These are phyloP conservation scores for Volvox carteri DNA, from an alignment of 163 green algal species.

Conservation along the genomic window DNA sequence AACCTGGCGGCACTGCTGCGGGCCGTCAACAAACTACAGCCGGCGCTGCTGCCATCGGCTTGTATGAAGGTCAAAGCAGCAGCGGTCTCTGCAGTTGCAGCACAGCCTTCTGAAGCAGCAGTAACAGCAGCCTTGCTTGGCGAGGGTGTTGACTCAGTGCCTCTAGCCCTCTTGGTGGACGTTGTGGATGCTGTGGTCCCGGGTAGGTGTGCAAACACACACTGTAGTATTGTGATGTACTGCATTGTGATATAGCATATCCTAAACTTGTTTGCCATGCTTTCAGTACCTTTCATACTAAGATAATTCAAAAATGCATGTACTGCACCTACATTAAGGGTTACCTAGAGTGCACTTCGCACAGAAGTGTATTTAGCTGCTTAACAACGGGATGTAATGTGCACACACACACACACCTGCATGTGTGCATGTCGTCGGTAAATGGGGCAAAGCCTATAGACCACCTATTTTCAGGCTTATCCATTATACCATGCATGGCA, in stretches of 20 bases:
- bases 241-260: background rate
- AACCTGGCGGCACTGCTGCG: slow-evolving; percentile 43
- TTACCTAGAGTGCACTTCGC: background rate
- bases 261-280: background rate
- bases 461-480: background rate
- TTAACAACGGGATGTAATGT: no score
- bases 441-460: background rate
- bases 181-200: background rate
- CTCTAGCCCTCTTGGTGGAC: background rate
- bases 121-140: no score
- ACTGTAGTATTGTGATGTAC: background rate
- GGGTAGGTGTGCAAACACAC: background rate
- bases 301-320: background rate
- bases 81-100: background rate
- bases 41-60: background rate
- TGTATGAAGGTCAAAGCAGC: background rate
- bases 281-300: background rate
- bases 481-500: background rate
- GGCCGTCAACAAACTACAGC: slow-evolving; percentile 9
- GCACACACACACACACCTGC: no score
- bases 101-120: background rate
- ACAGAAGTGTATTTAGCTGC: background rate
- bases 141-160: background rate
- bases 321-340: background rate
- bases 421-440: background rate